phyloP scores from a whole-genome alignment of 108 stramenopile species.

The Pseudonitzschia pungens region DNA sequence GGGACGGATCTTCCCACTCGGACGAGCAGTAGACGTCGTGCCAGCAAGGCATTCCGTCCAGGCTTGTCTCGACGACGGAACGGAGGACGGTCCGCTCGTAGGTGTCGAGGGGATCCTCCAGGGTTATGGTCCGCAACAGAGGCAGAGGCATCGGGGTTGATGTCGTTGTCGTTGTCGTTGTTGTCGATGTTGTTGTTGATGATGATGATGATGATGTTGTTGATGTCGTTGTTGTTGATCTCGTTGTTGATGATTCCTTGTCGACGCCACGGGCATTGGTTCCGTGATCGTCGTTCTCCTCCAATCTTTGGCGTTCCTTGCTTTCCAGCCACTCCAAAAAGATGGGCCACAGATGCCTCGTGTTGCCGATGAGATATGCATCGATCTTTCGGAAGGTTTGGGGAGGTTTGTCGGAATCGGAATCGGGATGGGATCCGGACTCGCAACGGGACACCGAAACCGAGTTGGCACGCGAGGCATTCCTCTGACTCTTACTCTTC shows the following conservation, averaged over 20 bases:
- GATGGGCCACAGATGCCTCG: slow-evolving; percentile 40
- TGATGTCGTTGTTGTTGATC: too few species aligned
- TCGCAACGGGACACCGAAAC: too few species aligned
- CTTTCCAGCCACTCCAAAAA: slow-evolving; percentile 44
- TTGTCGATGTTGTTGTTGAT: neutral
- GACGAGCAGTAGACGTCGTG: slow-evolving; percentile 25
- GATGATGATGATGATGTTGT: too few species aligned
- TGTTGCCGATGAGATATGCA: slow-evolving; percentile 51
- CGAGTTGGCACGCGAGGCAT: too few species aligned
- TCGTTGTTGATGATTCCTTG: too few species aligned
- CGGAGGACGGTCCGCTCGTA: slow-evolving; percentile 17
- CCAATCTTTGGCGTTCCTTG: neutral
- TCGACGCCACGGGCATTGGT: neutral
- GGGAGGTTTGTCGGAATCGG: too few species aligned
- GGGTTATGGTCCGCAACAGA: neutral
- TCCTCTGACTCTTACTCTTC: too few species aligned
- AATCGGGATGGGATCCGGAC: too few species aligned
- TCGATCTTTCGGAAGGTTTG: too few species aligned
- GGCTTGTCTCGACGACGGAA: neutral
- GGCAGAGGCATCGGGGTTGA: neutral
- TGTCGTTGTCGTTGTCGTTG: too few species aligned
- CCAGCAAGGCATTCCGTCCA: slow-evolving; percentile 1
- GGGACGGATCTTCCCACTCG: slow-evolving; percentile 17
- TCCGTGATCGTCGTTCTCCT: too few species aligned
- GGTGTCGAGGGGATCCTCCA: slow-evolving; percentile 3